Conservation (phyloP, 106 monocot species). For the Acorus calamus region DNA sequence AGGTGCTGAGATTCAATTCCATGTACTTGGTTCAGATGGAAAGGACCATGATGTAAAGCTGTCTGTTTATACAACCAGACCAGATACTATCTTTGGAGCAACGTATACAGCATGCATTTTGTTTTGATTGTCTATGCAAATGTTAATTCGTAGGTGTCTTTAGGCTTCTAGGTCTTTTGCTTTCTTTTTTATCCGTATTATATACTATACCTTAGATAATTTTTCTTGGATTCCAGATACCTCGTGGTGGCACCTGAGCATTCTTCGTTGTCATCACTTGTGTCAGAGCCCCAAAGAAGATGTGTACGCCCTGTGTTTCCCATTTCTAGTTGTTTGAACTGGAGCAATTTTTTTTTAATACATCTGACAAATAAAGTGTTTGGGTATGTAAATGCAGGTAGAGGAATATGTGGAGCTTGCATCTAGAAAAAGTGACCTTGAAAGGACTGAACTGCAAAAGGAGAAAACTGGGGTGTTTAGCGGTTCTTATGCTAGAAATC, state of each 20-base stretch:
- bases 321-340: not conserved
- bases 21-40: constrained; percentile 27
- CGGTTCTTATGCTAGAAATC: constrained; percentile 91
- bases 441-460: constrained; percentile 99
- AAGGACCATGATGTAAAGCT: constrained; percentile 35
- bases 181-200: not conserved
- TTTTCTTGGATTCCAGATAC: constrained; percentile 49
- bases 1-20: constrained; percentile 88
- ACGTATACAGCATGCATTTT: constrained; percentile 39
- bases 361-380: not conserved
- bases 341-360: no score
- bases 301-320: constrained; percentile 27
- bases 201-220: not conserved
- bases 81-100: constrained; percentile 95
- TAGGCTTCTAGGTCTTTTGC: not conserved
- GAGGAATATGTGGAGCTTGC: constrained; percentile 65
- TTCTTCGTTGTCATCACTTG: constrained; percentile 39
- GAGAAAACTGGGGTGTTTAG: constrained; percentile 95
- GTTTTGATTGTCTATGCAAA: not conserved
- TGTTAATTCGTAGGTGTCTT: not conserved
- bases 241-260: constrained; percentile 94
- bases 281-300: constrained; percentile 44
- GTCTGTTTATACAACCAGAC: constrained; percentile 87
- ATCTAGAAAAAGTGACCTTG: constrained; percentile 89
- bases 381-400: constrained; percentile 45